Conservation (phyloP, 2,329 filamentous ascomycete genomes). For the Cercospora berteroae region DNA sequence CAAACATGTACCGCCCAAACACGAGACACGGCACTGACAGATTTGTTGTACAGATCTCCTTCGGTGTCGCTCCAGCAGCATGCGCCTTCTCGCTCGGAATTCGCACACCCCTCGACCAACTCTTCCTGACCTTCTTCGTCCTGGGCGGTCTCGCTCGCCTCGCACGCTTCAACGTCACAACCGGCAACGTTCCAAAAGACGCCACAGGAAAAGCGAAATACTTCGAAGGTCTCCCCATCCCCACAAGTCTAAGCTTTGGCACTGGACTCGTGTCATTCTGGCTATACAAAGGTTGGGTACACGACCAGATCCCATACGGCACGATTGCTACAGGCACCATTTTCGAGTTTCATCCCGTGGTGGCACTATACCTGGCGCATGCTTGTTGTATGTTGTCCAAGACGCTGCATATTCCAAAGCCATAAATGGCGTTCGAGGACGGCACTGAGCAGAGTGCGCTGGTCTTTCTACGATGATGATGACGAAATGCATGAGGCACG, state of each 20-base stretch:
- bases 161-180: slow-evolving; percentile 96
- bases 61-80: slow-evolving; percentile 84
- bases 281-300: slow-evolving; percentile 75
- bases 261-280: slow-evolving; percentile 86
- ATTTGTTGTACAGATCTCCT: slow-evolving; percentile 70
- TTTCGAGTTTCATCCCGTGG: slow-evolving; percentile 82
- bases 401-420: slow-evolving; percentile 92
- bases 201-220: slow-evolving; percentile 86
- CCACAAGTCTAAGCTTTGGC: slow-evolving; percentile 72
- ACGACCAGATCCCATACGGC: slow-evolving; percentile 75
- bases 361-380: slow-evolving; percentile 77
- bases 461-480: not conserved
- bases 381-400: slow-evolving; percentile 95
- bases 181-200: slow-evolving; percentile 85
- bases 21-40: not conserved
- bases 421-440: slow-evolving; percentile 29
- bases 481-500: not conserved
- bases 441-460: not conserved
- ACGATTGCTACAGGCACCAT: slow-evolving; percentile 63
- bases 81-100: slow-evolving; percentile 87
- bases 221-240: slow-evolving; percentile 96
- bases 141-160: slow-evolving; percentile 90
- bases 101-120: slow-evolving; percentile 77
- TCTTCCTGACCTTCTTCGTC: slow-evolving; percentile 83
- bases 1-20: not conserved